Evolutionary conservation across 2,329 filamentous ascomycete genomes (phyloP), one percentile per base, ranked within the genome.

Genomic region (Chlorencoelia australis): DNA sequence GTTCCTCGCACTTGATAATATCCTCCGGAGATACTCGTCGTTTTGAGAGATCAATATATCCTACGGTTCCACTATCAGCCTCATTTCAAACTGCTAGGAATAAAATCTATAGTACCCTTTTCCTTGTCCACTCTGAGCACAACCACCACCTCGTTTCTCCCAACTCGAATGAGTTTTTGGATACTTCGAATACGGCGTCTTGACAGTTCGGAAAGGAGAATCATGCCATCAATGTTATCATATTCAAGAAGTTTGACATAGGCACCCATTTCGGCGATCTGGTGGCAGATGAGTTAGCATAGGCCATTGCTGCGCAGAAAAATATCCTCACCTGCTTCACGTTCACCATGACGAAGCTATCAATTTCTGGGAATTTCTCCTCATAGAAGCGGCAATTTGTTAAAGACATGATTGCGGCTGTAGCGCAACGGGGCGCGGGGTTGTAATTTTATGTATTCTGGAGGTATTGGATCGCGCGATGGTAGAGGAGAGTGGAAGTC

Each of bases 181-280:
- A 98, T 98, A 73, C 79, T 87, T 70, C 91, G 73, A 58, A 98
- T 98, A 81, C 91, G 91, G 75, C 91, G 78, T 72, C 91, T 79
- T 42, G 93, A 98, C 47, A 98, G 76, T 66, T 98, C 91, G 55
- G 86, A 94, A 49, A 98, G 85, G 50, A 98, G 71, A 57, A 98
- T 98, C 93, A 98, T 98, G 76, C 91, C 91, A 61, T 98, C 93
- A 57, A 98, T 98, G 68, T 96, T 95, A 67, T 98, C 91, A 67
- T 98, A 98, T 69, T 98, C 91, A 54, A 98, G 81, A 39, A 98
- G 80, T 69, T 98, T 98, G 59, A 98, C 93, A 63, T 98, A 98
- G 55, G 93, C 91, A 63, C 91, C 91, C 93, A 98, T 98, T 67
- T 98, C 93, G 63, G 91, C 91, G 60, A 98, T 98, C 83, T 91